Base-by-base conservation (phyloP, 148 eudicot genomes). In the Agrostemma githago region DNA sequence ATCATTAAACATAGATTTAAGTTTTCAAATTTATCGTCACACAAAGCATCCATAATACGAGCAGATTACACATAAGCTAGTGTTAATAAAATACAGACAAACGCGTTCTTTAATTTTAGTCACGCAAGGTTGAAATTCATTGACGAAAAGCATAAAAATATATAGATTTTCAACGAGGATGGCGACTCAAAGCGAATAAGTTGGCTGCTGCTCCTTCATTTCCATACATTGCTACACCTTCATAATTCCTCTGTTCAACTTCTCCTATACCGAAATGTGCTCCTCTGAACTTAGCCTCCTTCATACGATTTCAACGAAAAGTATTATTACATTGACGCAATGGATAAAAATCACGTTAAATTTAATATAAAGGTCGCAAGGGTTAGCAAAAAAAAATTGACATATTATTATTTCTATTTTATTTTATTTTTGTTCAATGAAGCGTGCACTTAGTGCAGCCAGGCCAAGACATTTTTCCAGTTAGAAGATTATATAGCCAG, bases 231-330 rank as follows among this genome's bases (percentile, higher is more conserved):
- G 67, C 76, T 17, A 71, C 76, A 9, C 73, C 74, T 38, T 86
- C 83, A 59, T 82, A 83, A 26, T 61, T 78, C 38, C 82, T 86
- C 1, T 72, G 76, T 43, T 66, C 83, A 11, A 79, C 72, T 0
- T 85, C 86, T 72, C 79, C 86, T 58, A 83, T 14, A 3, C 83
- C 88, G 51, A 81, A 80, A 42, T 70, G 76, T 14, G 72, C 62
- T 40, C 66, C 68, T 41, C 76, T 16, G 12, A 80, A 71, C 48
- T 70, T 84, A 3, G 79, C 61, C 38, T 86, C 89, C 92, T 88
- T 37, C 4, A 63, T 40, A 26, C 34, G 34, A 26, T 51, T 65
- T 41, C 64, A 76, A 7, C 34, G 34, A 26, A 26, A 0, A 26
- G 1, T 26, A 26, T 26, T 26, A 26, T 26, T 26, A 26, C 34